phyloP scores from a whole-genome alignment of 495 filamentous ascomycete genomes.

The Apodospora peruviana region DNA sequence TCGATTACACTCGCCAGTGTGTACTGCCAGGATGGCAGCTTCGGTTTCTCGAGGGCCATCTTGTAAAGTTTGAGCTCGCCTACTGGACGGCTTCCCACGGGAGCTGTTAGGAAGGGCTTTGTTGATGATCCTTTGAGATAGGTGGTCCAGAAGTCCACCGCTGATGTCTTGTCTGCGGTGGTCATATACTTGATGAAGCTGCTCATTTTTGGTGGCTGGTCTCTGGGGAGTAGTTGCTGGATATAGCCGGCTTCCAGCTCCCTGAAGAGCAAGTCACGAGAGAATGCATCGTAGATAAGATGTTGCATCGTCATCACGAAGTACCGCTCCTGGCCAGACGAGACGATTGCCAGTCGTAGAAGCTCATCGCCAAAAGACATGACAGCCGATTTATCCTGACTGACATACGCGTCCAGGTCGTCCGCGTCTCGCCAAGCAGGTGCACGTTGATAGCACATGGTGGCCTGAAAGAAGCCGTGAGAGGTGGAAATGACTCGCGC shows the following conservation, averaged over 20 bases:
- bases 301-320: background rate
- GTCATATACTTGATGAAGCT: background rate
- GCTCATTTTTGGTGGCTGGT: background rate
- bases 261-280: background rate
- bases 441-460: background rate
- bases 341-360: background rate
- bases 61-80: background rate
- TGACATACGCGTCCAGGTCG: background rate
- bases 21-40: background rate
- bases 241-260: background rate
- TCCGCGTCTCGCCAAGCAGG: background rate
- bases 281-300: background rate
- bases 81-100: background rate
- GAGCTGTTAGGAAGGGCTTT: background rate
- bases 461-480: background rate
- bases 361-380: background rate
- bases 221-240: background rate
- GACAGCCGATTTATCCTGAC: background rate
- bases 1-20: background rate
- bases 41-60: background rate
- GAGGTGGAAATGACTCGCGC: background rate
- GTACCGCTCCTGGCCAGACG: background rate
- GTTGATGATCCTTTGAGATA: background rate
- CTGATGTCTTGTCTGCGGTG: background rate
- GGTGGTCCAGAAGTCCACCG: background rate